A percentile compares a stretch with the other conserved stretches of the same genome.
These are phyloP conservation scores for Aspergillus uvarum DNA, from an alignment of 2,329 filamentous ascomycete genomes.

Conservation along the genomic window DNA sequence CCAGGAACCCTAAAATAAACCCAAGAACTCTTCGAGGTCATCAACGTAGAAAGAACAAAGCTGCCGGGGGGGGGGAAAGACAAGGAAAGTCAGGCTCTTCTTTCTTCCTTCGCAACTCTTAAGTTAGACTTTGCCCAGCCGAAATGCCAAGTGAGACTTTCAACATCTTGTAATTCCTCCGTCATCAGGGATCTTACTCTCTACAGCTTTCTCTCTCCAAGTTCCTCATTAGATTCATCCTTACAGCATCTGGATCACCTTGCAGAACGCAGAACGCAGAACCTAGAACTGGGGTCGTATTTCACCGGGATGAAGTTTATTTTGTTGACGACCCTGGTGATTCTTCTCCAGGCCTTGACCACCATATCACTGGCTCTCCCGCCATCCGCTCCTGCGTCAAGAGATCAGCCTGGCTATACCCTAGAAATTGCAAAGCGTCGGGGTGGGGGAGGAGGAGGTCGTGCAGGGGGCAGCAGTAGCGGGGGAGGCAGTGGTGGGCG, in stretches of 20 bases:
- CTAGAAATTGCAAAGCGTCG: conserved; percentile 47
- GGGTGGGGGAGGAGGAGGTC: conserved; percentile 43
- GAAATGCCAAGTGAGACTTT: no score
- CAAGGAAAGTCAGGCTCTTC: no score
- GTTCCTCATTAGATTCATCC: not conserved
- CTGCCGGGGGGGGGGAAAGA: no score
- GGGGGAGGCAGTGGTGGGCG: conserved; percentile 29
- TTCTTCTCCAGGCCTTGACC: not conserved
- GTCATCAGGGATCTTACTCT: not conserved
- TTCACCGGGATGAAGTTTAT: not conserved
- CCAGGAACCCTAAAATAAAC: no score
- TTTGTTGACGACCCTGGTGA: not conserved
- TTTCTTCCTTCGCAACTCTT: no score
- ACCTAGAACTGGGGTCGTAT: no score
- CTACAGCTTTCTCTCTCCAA: not conserved
- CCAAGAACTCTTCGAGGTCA: no score
- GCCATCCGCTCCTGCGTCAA: not conserved
- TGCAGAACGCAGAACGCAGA: no score
- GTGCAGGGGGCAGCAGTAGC: conserved; percentile 26
- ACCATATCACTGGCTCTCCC: not conserved
- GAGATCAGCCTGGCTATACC: not conserved
- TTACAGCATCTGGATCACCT: no score
- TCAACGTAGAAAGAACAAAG: no score
- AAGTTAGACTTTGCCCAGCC: no score
- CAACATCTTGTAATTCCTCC: not conserved